phyloP scores from a whole-genome alignment of 805 yeast genomes.

The Myxozyma nipponensis region DNA sequence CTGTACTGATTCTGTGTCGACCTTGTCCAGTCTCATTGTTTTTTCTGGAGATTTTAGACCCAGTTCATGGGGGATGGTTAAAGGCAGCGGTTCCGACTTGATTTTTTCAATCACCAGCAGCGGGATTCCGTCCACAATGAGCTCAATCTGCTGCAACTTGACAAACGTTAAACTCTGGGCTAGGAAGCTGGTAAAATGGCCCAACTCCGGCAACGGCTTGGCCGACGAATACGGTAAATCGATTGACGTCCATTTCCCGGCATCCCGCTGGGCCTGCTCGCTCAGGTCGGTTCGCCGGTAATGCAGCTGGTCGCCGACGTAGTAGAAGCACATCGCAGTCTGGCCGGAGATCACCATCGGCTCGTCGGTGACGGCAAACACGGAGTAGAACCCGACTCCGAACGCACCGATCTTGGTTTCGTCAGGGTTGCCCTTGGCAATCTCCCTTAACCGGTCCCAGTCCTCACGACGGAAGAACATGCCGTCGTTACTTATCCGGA shows the following conservation, averaged over 20 bases:
- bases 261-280: constrained; percentile 16
- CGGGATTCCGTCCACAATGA: constrained; percentile 33
- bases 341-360: constrained; percentile 56
- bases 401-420: constrained; percentile 44
- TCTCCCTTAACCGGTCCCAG: constrained; percentile 41
- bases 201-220: constrained; percentile 35
- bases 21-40: constrained; percentile 29
- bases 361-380: constrained; percentile 78
- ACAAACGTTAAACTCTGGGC: constrained; percentile 40
- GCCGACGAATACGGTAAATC: constrained; percentile 38
- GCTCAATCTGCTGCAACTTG: constrained; percentile 32
- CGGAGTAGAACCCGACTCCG: constrained; percentile 57
- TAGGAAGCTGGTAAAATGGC: constrained; percentile 38
- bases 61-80: constrained; percentile 31
- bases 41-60: constrained; percentile 31
- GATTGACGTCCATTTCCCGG: constrained; percentile 37
- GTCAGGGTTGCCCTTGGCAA: constrained; percentile 44
- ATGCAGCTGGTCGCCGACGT: constrained; percentile 40
- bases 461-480: constrained; percentile 37
- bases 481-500: constrained; percentile 39
- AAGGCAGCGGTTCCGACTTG: constrained; percentile 23
- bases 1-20: constrained; percentile 32
- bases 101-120: constrained; percentile 34
- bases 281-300: constrained; percentile 32
- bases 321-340: constrained; percentile 39